Conservation (phyloP, 208 protist species). For the Dictyostelium gargantuum region DNA sequence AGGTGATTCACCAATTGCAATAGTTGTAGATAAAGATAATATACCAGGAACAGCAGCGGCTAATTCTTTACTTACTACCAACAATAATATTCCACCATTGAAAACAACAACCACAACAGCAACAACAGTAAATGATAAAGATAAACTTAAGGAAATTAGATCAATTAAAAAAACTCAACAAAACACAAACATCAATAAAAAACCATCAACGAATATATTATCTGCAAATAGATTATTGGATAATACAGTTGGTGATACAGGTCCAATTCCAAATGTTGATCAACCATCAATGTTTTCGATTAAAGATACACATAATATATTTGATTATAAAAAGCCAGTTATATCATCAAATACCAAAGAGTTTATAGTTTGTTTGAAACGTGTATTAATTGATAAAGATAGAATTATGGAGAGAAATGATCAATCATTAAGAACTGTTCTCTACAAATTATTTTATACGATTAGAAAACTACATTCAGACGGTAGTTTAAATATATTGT, state of each 20-base stretch:
- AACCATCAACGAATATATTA: background rate
- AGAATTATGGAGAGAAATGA: constrained; percentile 32
- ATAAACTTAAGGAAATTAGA: background rate
- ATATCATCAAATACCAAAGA: background rate
- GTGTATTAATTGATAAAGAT: background rate
- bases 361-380: background rate
- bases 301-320: constrained; percentile 6
- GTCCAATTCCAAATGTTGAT: constrained; percentile 1
- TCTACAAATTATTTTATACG: background rate
- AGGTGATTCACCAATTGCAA: background rate
- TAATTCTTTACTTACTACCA: no score
- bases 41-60: background rate
- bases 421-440: background rate
- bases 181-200: background rate
- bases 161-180: background rate
- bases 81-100: no score
- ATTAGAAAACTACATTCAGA: background rate
- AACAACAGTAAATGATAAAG: background rate
- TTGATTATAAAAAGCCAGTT: constrained; percentile 6
- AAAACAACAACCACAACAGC: background rate
- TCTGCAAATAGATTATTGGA: background rate
- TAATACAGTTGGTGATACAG: background rate
- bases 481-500: background rate
- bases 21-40: background rate
- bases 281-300: constrained; percentile 7